These are phyloP conservation scores for Fusarium transvaalense DNA, from an alignment of 2,329 filamentous ascomycete genomes.

Conservation along the genomic window DNA sequence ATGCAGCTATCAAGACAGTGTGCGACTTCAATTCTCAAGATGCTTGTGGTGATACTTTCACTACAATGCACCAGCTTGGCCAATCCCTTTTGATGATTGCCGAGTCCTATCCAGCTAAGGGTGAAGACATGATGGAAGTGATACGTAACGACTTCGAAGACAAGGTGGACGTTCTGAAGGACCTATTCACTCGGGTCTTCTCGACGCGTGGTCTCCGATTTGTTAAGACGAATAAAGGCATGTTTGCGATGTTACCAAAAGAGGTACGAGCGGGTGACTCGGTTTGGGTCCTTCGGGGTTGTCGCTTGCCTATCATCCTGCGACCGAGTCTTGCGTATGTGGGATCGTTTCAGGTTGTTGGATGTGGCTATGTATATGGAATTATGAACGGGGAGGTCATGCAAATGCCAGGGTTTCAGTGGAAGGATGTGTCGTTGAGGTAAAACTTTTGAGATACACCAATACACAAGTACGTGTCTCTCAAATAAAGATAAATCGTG, in stretches of 20 bases:
- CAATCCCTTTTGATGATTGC: fast-evolving
- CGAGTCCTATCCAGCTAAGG: fast-evolving
- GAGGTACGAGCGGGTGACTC: neutral
- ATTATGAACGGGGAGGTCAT: slow-evolving; percentile 5
- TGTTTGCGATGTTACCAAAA: neutral
- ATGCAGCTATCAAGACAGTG: neutral
- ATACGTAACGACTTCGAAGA: fast-evolving
- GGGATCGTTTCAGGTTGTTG: neutral
- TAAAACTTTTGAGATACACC: neutral
- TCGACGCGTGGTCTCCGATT: neutral
- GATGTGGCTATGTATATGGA: neutral
- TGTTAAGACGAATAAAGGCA: neutral
- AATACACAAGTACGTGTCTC: too few species aligned
- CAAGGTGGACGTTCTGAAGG: fast-evolving
- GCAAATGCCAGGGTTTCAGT: fast-evolving
- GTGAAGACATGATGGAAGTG: fast-evolving
- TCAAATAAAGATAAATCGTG: too few species aligned
- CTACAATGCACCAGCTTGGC: fast-evolving
- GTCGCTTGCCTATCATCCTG: neutral
- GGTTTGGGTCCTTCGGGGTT: neutral
- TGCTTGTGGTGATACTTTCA: neutral
- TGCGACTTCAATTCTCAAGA: neutral
- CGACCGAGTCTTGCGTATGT: neutral
- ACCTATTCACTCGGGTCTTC: fast-evolving
- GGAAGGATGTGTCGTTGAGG: neutral